Percentiles rank a stretch among this genome's conserved stretches.
phyloP scores from a whole-genome alignment of 1,284 basidiomycete genomes.

The Rugiboletus extremiorientalis region DNA sequence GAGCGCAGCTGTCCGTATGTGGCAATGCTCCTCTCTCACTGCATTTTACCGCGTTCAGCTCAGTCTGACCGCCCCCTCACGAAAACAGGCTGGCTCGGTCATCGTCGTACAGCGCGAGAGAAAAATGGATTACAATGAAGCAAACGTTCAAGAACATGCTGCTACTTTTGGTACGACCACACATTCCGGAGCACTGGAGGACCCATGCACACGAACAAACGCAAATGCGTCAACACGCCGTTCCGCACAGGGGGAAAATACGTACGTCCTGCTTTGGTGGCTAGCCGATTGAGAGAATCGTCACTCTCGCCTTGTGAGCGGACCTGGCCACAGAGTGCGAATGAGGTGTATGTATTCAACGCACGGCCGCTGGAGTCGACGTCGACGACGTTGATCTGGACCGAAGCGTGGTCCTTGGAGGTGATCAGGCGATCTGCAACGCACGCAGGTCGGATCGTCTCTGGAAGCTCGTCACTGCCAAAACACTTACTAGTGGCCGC shows the following conservation, averaged over 20 bases:
- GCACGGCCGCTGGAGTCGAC: conserved; percentile 94
- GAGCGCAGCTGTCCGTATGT: conserved; percentile 22
- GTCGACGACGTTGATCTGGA: conserved; percentile 94
- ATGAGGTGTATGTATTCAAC: conserved; percentile 84
- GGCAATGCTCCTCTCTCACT: conserved; percentile 15
- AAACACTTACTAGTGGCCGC: conserved; percentile 83
- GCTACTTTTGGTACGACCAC: conserved; percentile 75
- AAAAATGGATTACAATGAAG: conserved; percentile 18
- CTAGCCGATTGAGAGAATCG: conserved; percentile 95
- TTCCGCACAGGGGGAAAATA: conserved; percentile 27
- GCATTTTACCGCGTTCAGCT: not conserved
- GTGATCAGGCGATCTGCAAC: conserved; percentile 88
- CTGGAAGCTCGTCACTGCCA: not conserved
- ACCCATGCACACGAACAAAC: conserved; percentile 6
- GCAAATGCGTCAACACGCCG: conserved; percentile 1
- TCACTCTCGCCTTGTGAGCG: conserved; percentile 95
- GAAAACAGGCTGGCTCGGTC: not conserved
- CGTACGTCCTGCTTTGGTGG: conserved; percentile 94
- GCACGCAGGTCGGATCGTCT: conserved; percentile 1
- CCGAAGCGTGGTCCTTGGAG: conserved; percentile 98
- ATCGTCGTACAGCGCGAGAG: conserved; percentile 10
- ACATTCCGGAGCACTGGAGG: conserved; percentile 68
- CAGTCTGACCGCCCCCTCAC: no score
- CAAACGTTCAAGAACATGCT: conserved; percentile 19
- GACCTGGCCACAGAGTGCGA: conserved; percentile 93